Evolutionary conservation across 148 eudicot genomes (phyloP), one percentile per base, ranked within the genome.

Genomic region (Cornus kousa): DNA sequence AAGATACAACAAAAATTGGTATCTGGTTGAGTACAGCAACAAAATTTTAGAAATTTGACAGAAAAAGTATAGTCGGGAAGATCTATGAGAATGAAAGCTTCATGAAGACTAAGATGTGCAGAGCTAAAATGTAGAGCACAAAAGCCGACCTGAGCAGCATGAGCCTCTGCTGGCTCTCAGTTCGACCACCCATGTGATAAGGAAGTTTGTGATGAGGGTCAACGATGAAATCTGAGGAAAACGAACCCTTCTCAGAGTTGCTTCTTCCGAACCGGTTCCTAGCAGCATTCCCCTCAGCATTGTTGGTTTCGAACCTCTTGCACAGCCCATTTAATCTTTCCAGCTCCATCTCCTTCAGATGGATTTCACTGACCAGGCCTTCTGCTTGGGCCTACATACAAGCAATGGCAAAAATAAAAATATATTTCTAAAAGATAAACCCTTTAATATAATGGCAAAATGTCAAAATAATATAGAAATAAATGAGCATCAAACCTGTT

Each of bases 371-470:
- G 50, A 88, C 87, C 66, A 97, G 89, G 10, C 92, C 88, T 84
- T 94, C 99, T 68, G 98, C 99, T 85, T 97, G 99, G 74, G 91
- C 90, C 99, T 96, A 74, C 31, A 84, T 96, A 74, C 31, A 84
- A 68, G 72, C 35, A 78, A 43, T 14, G 22, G 7, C 4, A 65
- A 11, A 7, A 57, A 13, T 19, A 62, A 7, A 28, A 53, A 12
- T 32, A 16, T 43, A 13, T 66, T 66, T 5, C 0, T 14, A 22
- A 50, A 66, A 68, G 59, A 79, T 76, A 17, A 13, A n/a, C 66
- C 14, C 23, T 72, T 72, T 8, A 17, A 48, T 31, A 67, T 43
- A 46, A 28, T 16, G 66, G 40, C 24, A 22, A 22, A 64, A 17
- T 66, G 71, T 39, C 22, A 46, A 23, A 64, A 65, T 3, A 62